Base-by-base conservation (phyloP, 2,329 filamentous ascomycete species). In the Cladosporium sp. region DNA sequence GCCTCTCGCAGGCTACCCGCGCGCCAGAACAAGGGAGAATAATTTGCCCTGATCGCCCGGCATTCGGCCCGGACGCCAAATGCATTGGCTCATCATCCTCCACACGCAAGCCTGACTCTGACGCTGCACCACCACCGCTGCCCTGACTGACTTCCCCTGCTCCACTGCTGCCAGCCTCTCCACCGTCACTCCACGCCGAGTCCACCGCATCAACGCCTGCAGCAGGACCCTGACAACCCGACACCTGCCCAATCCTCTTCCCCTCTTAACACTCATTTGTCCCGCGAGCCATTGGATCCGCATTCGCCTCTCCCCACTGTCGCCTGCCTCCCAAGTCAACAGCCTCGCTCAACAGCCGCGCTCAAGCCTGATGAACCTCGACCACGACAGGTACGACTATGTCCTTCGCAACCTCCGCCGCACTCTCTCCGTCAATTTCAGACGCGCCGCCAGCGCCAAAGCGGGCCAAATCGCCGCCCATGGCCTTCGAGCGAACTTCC, bases 401-500 rank as follows among this genome's bases (percentile, higher is more conserved):
- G 52, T 42, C 52, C 25, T 37, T 55, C 40, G 39, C 52, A 45
- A 28, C 22, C 50, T 39, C 38, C 50, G 15, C 52, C 40, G 30
- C 47, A 11, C 28, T 25, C 37, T 58, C 37, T 19, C 55, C 55
- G 40, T 37, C 49, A 12, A 45, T 28, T 45, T n/a, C 34, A 17
- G 55, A 25, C 8, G 20, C 49, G 3, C 38, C 47, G 25, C 58
- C 45, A 34, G 47, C 17, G 5, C 55, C 51, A 14, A 59, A 56
- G 11, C 63, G 60, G 11, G 60, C 67, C 20, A 73, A 72, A 60
- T 71, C 68, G 38, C 72, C 72, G 17, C 71, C 72, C 2, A 63
- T 73, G 30, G 72, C 72, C 43, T 74, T 74, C 60, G 66, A 67
- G 19, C 64, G 52, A 19, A 72, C 72, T 2, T 63, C 71, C 36